Base-by-base conservation (phyloP, 139 green algal species). In the Chlamydomonas asymmetrica region DNA sequence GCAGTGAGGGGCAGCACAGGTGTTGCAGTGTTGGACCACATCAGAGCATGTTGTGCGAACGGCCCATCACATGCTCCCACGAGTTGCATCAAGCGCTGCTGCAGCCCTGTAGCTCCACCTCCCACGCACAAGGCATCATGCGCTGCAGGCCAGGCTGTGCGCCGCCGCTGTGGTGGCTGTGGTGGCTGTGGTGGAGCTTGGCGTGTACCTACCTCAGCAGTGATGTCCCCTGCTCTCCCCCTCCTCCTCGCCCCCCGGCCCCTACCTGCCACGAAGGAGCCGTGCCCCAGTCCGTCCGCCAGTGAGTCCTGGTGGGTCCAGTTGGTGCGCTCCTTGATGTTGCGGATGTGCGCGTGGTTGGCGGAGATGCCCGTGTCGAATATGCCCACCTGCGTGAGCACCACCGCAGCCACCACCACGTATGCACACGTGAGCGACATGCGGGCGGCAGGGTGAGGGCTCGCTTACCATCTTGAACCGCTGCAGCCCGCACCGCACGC, bases 281-380 rank as follows among this genome's bases (percentile, higher is more conserved):
- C 96, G 78, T 99, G 96, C 2, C 96, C 96, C 52, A 99, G 78
- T 18, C 96, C 96, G 79, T 99, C 96, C 7, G 90, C 84, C 38
- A 98, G 84, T 2, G 90, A 96, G 35, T 92, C 79, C 87, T 99
- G 93, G 72, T 98, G 93, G 25, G 96, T 99, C 96, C 96, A 99
- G 75, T 99, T 98, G 49, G 93, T 95, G 41, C 96, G 88, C 78
- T 98, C 95, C 48, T 86, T 90, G 71, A 98, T 97, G 85, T 98
- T 93, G 45, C 92, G 91, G n/a, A 99, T 90, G 82, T 98, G 93
- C 0, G 95, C 93, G 82, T 99, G 96, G 63, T 94, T 82, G 16
- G 76, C 78, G 1, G 83, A 75, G 70, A 99, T 93, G 69, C 96
- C 96, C 3, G 97, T 99, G 85, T 99, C 97, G 88, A 99, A 99